Percentiles rank a stretch among this genome's conserved stretches.
Evolutionary conservation across 1,284 basidiomycete species (phyloP).

Genomic region (Ganoderma multipileum): DNA sequence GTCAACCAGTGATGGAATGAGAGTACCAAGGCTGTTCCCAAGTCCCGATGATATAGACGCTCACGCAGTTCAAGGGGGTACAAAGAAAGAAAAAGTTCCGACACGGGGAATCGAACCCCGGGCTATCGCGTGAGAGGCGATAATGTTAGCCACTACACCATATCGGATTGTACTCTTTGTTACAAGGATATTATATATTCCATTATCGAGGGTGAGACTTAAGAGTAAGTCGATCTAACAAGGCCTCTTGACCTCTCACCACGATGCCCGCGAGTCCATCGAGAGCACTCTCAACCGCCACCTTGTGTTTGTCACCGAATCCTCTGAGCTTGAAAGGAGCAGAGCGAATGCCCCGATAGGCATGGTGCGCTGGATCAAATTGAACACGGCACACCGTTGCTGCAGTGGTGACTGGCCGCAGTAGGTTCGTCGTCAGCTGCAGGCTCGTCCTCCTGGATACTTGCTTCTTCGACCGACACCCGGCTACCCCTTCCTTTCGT

Average conservation of each 20-base stretch:
- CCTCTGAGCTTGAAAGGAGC: not conserved
- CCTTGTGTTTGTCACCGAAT: not conserved
- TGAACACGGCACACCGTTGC: not conserved
- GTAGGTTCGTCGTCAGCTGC: not conserved
- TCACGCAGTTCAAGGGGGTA: not conserved
- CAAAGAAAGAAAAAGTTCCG: not conserved
- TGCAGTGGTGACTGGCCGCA: no score
- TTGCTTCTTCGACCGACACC: not conserved
- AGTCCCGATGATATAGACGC: no score
- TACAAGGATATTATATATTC: no score
- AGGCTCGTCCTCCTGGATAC: not conserved
- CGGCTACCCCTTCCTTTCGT: no score
- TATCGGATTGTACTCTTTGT: not conserved
- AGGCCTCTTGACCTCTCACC: not conserved
- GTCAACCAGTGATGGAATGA: not conserved
- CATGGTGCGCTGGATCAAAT: not conserved
- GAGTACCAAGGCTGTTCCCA: no score
- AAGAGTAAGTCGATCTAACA: no score
- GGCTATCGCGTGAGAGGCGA: conserved; percentile 3
- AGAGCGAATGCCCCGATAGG: not conserved
- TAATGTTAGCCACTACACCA: conserved; percentile 3
- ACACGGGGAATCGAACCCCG: not conserved
- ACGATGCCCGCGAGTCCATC: not conserved
- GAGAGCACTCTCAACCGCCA: not conserved
- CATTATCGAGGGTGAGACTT: no score